These are phyloP conservation scores for Rhodotorula sp. DNA, from an alignment of 1,284 basidiomycete genomes.

Conservation along the genomic window DNA sequence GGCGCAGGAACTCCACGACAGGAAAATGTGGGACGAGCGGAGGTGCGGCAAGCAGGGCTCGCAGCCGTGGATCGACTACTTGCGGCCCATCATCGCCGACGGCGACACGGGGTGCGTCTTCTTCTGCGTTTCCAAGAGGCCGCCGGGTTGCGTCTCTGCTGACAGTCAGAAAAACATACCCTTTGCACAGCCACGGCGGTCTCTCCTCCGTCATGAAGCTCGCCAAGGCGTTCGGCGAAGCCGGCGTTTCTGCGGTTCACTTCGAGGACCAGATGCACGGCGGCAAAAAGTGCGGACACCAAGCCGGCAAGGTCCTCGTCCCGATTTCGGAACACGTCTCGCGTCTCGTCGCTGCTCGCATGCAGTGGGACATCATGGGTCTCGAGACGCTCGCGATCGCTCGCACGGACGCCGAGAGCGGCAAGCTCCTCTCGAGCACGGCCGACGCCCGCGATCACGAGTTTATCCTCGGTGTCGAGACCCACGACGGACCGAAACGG, in stretches of 20 bases:
- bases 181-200: slow-evolving; percentile 70
- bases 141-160: background rate
- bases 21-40: slow-evolving; percentile 79
- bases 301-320: slow-evolving; percentile 89
- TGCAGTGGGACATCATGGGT: slow-evolving; percentile 83
- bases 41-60: slow-evolving; percentile 55
- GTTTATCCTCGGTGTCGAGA: slow-evolving; percentile 66
- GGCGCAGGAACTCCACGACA: slow-evolving; percentile 80
- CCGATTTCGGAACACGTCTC: slow-evolving; percentile 82
- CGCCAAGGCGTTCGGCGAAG: slow-evolving; percentile 87
- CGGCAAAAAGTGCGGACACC: slow-evolving; percentile 89
- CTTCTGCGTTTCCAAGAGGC: background rate
- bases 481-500: slow-evolving; percentile 49
- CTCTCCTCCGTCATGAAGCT: slow-evolving; percentile 95
- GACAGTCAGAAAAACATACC: background rate
- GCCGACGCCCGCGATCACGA: slow-evolving; percentile 69
- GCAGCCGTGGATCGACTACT: slow-evolving; percentile 72
- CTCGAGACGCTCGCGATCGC: slow-evolving; percentile 85
- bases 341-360: slow-evolving; percentile 75
- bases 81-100: slow-evolving; percentile 90
- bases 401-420: slow-evolving; percentile 88
- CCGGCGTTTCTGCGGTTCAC: slow-evolving; percentile 83
- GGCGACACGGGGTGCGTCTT: slow-evolving; percentile 81
- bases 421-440: slow-evolving; percentile 76
- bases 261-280: slow-evolving; percentile 90